phyloP scores from a whole-genome alignment of 345 rosid species.

The Hypericum androsaemum region DNA sequence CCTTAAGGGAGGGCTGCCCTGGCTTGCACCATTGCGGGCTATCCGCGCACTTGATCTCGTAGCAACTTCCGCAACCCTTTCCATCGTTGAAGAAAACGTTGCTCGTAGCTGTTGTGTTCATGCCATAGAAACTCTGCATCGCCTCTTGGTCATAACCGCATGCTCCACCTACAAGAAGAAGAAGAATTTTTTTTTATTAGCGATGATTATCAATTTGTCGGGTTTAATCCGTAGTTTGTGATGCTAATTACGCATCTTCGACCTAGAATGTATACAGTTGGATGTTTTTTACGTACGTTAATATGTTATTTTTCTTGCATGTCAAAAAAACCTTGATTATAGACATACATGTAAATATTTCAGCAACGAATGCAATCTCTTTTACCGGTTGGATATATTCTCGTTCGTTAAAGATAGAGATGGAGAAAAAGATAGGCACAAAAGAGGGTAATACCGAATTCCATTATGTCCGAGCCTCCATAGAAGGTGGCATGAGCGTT shows the following conservation, averaged over 20 bases:
- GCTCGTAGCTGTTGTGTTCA: constrained; percentile 42
- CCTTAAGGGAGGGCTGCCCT: constrained; percentile 38
- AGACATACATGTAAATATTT: too few species aligned
- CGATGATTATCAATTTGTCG: too few species aligned
- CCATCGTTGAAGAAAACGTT: constrained; percentile 34
- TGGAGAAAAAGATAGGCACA: too few species aligned
- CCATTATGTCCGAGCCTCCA: background rate
- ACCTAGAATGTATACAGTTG: too few species aligned
- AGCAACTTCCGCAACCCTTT: constrained; percentile 43
- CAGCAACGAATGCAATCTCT: too few species aligned
- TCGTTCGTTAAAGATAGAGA: too few species aligned
- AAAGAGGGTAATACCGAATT: too few species aligned
- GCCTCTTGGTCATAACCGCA: constrained; percentile 40
- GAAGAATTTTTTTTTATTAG: background rate
- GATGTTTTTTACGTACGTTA: too few species aligned
- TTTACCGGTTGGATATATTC: too few species aligned
- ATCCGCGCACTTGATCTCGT: constrained; percentile 31
- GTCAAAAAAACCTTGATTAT: too few species aligned
- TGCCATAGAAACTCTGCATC: constrained; percentile 27
- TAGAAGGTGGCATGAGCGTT: constrained; percentile 3
- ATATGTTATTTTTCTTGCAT: too few species aligned
- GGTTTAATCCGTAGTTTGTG: background rate
- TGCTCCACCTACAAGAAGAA: constrained; percentile 36
- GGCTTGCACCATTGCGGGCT: constrained; percentile 43
- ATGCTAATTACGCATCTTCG: background rate